Percentiles rank a stretch among this genome's conserved stretches.
Evolutionary conservation across 164 flowering plant species (phyloP).

Genomic region (grape (Vitis vinifera)): ASM3070453v1 NC_081811.1:1177501-1178000

Average conservation of each 20-base stretch:
- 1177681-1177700: too few species aligned
- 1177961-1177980: conserved; percentile 28
- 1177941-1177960: conserved; percentile 34
- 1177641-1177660: too few species aligned
- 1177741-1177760: too few species aligned
- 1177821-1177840: conserved; percentile 34
- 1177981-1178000: neutral
- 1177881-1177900: neutral
- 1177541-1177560: conserved; percentile 44
- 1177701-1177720: too few species aligned
- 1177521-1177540: conserved; percentile 14
- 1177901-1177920: conserved; percentile 22
- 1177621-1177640: too few species aligned
- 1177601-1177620: too few species aligned
- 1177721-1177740: too few species aligned
- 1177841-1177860: conserved; percentile 30
- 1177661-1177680: too few species aligned
- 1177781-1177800: too few species aligned
- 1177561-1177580: neutral
- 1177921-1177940: conserved; percentile 25
- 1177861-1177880: neutral
- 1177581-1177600: too few species aligned
- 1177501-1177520: conserved; percentile 16
- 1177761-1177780: too few species aligned
- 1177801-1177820: conserved; percentile 32